Base-by-base conservation (phyloP, 2,329 filamentous ascomycete genomes). In the Ceratocystis alfenasii region DNA sequence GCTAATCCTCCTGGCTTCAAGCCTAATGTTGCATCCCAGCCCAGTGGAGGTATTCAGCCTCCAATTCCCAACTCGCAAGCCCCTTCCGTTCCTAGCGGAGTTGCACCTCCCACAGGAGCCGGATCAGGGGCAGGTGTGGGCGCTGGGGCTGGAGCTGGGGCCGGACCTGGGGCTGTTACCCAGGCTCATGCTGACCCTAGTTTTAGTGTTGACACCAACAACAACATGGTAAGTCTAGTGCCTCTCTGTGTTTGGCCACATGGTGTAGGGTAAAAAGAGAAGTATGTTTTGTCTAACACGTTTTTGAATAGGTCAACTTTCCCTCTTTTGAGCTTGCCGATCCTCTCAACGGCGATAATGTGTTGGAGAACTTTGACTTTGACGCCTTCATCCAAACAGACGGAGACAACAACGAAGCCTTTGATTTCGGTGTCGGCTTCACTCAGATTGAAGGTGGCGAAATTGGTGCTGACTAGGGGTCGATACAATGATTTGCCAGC, bases 281-380 rank as follows among this genome's bases (percentile, higher is more conserved):
- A 41, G 30, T 10, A 8, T 4, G 1, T 36, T 10, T 30, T 36
- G 55, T 36, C 57, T 68, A 67, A 67, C 57, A 8, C 15, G 20
- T 25, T 12, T 59, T 20, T 20, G n/a, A 41, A 41, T 66, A 77
- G 73, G 76, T 76, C 72, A 77, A 80, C 66, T 83, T 83, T 65
- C 72, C 71, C 57, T 64, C 70, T 50, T 79, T 86, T 74, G 81
- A 81, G 66, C 81, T 84, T 72, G 77, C 80, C 65, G 82, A 84
- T 69, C 81, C 83, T 1, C 73, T 81, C 30, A 76, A 77, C 68
- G 78, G 79, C 5, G 75, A 75, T 65, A 80, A 87, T 71, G 84
- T 87, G 45, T 76, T 87, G 61, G 83, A 83, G 70, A 84, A 86
- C 69, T 87, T 87, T 70, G 85, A 87, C 69, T 79, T 87, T 70